A percentile compares a stretch with the other conserved stretches of the same genome.
Evolutionary conservation across 2,329 filamentous ascomycete species (phyloP).

Genomic region (Sporothrix brasiliensis): DNA sequence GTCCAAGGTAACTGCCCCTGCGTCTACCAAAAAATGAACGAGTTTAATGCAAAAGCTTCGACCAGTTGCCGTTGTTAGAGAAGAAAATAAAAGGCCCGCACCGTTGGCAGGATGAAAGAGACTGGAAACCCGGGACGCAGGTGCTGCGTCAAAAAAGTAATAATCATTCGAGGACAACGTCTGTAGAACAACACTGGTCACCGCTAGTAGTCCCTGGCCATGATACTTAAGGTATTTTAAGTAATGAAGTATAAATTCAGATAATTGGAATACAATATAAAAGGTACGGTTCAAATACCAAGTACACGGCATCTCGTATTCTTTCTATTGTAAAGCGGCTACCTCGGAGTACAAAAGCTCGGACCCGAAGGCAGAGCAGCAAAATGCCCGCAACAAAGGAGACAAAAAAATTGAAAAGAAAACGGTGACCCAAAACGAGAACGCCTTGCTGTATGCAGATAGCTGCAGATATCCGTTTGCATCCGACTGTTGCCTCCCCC

Average conservation of each 20-base stretch:
- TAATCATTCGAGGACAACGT: neutral
- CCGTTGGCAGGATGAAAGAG: neutral
- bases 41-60: slow-evolving; percentile 3
- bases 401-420: no score
- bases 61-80: neutral
- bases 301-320: neutral
- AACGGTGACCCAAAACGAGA: neutral
- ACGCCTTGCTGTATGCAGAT: neutral
- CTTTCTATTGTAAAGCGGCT: neutral
- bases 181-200: neutral
- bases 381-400: neutral
- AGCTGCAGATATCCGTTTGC: neutral
- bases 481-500: slow-evolving; percentile 5
- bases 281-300: neutral
- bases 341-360: neutral
- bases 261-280: neutral
- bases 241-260: no score
- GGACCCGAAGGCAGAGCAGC: no score
- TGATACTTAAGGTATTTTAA: no score
- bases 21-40: neutral
- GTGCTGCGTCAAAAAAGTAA: no score
- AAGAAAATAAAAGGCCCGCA: neutral
- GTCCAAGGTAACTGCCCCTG: neutral
- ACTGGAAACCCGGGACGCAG: neutral
- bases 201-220: neutral